A percentile compares a stretch with the other conserved stretches of the same genome.
phyloP scores from a whole-genome alignment of 352 stramenopile species.

The Globisporangium cylindrosporum region DNA sequence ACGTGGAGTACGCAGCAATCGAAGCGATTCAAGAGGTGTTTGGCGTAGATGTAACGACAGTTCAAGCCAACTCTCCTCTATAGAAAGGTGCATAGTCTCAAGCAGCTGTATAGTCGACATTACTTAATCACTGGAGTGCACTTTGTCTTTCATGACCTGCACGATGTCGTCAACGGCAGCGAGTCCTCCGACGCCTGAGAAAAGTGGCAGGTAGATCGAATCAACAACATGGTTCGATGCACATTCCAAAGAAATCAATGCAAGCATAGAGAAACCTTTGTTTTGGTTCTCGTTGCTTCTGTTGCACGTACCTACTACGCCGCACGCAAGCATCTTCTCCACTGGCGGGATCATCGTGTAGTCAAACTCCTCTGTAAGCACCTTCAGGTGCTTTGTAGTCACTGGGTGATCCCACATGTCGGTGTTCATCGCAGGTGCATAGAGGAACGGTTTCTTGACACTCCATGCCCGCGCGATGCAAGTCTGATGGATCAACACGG shows the following conservation, averaged over 20 bases:
- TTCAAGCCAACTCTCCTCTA: conserved; percentile 39
- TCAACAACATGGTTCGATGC: background rate
- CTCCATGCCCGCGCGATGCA: conserved; percentile 93
- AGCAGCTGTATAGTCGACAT: background rate
- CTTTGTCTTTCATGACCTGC: conserved; percentile 22
- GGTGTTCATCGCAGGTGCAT: conserved; percentile 97
- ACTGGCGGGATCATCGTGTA: conserved; percentile 87
- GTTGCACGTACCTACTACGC: conserved; percentile 76
- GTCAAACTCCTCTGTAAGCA: conserved; percentile 55
- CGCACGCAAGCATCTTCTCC: conserved; percentile 93
- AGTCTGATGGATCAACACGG: conserved; percentile 43
- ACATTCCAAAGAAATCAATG: background rate
- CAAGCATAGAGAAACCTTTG: background rate
- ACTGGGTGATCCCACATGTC: conserved; percentile 97
- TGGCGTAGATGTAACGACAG: conserved; percentile 51
- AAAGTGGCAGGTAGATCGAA: conserved; percentile 2
- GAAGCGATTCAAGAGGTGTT: conserved; percentile 71
- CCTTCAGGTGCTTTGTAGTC: conserved; percentile 74
- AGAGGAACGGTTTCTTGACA: conserved; percentile 90
- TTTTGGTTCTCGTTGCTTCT: background rate
- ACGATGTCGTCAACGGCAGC: conserved; percentile 65
- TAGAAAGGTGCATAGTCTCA: conserved; percentile 2
- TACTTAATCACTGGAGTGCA: conserved; percentile 13
- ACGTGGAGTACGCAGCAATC: conserved; percentile 69
- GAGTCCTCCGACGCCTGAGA: conserved; percentile 62